Base-by-base conservation (phyloP, 2,329 filamentous ascomycete genomes). In the Didymosphaeria variabile region DNA sequence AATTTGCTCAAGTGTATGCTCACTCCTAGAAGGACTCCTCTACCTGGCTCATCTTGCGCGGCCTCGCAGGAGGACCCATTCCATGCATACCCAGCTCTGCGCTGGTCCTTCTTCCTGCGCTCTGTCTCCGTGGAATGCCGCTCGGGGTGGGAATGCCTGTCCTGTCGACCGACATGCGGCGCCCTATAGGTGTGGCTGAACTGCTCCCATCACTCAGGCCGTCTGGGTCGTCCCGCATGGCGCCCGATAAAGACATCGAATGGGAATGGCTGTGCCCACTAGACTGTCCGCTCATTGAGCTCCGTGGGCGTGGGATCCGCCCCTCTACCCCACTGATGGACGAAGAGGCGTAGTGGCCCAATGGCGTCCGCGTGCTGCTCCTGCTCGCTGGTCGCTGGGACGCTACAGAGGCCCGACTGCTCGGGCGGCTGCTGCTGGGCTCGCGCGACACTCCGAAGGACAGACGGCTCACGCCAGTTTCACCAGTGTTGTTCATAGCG, bases 241-340 rank as follows among this genome's bases (percentile, higher is more conserved):
- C 57, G 44, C 47, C 53, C 26, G 73, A 72, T 44, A 72, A 65
- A 9, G 73, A 76, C 13, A 75, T 55, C 10, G 75, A 74, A 45
- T 75, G 72, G 2, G 72, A 69, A 55, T 79, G 73, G 31, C 64
- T 63, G 59, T 78, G 75, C 34, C 68, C 72, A 49, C 71, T 72
- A 31, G 77, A 79, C 63, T 86, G 88, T 57, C 90, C 86, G 59
- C 87, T 87, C 66, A 94, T 82, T 15, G 91, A 93, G 53, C 90
- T 92, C 53, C 90, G 85, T 19, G 91, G 90, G 56, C 91, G 87
- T 29, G 73, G 70, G 47, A 77, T 63, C 47, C 75, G 71, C 44
- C 72, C 70, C 59, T 75, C 74, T 57, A 70, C 86, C 77, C 65
- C 81, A 76, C 71, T 84, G 62, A 81, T 81, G 53, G 83, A 79